Conservation (phyloP, 495 filamentous ascomycete genomes). For the Jackrogersella minutella region DNA sequence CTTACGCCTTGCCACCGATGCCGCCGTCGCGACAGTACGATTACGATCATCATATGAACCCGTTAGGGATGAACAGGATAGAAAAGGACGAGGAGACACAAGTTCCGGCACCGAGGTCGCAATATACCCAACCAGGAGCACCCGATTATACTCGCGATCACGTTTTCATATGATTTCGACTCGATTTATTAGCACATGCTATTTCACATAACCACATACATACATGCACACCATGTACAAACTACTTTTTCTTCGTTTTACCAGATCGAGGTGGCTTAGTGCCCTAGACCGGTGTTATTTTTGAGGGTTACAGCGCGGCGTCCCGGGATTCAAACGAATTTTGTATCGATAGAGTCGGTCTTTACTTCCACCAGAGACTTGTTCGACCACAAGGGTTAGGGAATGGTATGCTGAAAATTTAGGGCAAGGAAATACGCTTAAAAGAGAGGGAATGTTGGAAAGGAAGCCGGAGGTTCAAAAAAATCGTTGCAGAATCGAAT, state of each 20-base stretch:
- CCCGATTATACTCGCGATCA: constrained; percentile 35
- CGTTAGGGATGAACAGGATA: constrained; percentile 58
- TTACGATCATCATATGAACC: constrained; percentile 52
- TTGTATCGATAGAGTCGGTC: constrained; percentile 33
- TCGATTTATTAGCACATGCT: constrained; percentile 7
- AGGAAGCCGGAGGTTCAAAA: background rate
- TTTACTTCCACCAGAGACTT: constrained; percentile 3
- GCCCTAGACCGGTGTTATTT: constrained; percentile 10
- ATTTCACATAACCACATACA: background rate
- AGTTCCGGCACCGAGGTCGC: constrained; percentile 31
- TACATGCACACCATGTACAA: constrained; percentile 15
- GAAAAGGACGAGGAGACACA: constrained; percentile 41
- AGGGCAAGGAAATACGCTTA: background rate
- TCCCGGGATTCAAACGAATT: constrained; percentile 31
- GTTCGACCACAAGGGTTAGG: constrained; percentile 18
- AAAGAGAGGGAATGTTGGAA: constrained; percentile 2
- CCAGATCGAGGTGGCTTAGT: constrained; percentile 11
- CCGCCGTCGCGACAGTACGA: constrained; percentile 26
- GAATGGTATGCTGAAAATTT: constrained; percentile 1
- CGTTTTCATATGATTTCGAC: constrained; percentile 38
- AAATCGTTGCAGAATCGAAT: background rate
- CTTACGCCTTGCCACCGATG: constrained; percentile 32
- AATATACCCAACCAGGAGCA: constrained; percentile 32
- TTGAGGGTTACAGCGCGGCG: constrained; percentile 32
- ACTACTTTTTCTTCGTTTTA: constrained; percentile 22